phyloP scores from a whole-genome alignment of 495 filamentous ascomycete species.

The Penicillium odoratum region DNA sequence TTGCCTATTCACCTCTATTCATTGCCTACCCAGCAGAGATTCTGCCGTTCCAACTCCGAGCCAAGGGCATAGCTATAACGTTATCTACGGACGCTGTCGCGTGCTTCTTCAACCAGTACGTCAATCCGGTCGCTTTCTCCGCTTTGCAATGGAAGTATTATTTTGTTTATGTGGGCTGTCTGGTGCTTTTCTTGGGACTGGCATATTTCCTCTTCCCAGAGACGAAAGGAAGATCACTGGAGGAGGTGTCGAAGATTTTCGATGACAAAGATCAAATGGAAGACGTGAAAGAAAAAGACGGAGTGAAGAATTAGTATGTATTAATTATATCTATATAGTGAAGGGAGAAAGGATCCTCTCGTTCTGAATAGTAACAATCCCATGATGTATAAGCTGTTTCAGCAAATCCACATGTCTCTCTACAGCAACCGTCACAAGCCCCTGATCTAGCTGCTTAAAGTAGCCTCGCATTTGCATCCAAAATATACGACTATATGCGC shows the following conservation, averaged over 20 bases:
- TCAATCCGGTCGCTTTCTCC: constrained; percentile 58
- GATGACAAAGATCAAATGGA: constrained; percentile 25
- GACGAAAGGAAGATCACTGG: constrained; percentile 64
- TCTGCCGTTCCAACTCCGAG: constrained; percentile 64
- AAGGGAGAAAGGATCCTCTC: neutral
- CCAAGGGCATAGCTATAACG: constrained; percentile 68
- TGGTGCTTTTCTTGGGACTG: constrained; percentile 54
- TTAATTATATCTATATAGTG: neutral
- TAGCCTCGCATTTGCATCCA: constrained; percentile 5
- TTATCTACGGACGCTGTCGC: constrained; percentile 58
- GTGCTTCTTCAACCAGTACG: constrained; percentile 57
- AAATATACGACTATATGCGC: neutral
- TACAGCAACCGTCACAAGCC: neutral
- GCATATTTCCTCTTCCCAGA: constrained; percentile 70
- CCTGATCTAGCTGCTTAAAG: neutral
- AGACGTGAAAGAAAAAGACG: neutral
- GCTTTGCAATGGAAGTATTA: constrained; percentile 58
- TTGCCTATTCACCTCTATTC: constrained; percentile 60
- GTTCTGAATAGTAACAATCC: neutral
- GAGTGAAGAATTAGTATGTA: neutral
- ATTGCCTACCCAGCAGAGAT: constrained; percentile 68
- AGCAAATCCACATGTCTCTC: constrained; percentile 1
- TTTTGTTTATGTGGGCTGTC: constrained; percentile 58
- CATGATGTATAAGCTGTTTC: constrained; percentile 1
- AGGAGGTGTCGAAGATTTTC: constrained; percentile 64